These are phyloP conservation scores for Barnettozyma sp. DNA, from an alignment of 805 yeast genomes.

Conservation along the genomic window DNA sequence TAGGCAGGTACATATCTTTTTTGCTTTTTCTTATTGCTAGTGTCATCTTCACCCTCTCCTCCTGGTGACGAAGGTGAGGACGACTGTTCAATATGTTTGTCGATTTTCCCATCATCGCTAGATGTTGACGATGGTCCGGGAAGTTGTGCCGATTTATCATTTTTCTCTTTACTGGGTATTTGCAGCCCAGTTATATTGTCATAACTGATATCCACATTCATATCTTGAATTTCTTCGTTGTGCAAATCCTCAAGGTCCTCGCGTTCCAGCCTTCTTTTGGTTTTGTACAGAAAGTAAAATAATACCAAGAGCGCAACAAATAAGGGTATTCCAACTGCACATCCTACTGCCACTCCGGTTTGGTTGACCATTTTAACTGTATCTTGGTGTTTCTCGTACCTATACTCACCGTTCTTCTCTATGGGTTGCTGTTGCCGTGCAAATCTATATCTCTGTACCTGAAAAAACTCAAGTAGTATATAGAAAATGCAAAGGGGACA, in stretches of 20 bases:
- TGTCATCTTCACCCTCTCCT: too few species aligned
- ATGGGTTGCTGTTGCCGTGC: too few species aligned
- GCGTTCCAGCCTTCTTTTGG: conserved; percentile 30
- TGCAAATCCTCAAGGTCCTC: conserved; percentile 30
- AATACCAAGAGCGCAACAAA: conserved; percentile 33
- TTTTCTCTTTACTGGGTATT: conserved; percentile 9
- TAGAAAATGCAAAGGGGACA: too few species aligned
- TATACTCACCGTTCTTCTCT: too few species aligned
- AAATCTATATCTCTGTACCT: too few species aligned
- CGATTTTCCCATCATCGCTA: conserved; percentile 10
- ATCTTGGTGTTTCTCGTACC: too few species aligned
- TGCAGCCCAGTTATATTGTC: conserved; percentile 25
- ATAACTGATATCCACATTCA: conserved; percentile 31
- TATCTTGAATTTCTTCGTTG: conserved; percentile 30
- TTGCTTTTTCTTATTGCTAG: conserved; percentile 6
- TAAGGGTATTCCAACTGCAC: conserved; percentile 48
- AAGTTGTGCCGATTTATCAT: too few species aligned
- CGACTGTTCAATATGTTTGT: conserved; percentile 3
- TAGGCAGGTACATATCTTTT: conserved; percentile 33
- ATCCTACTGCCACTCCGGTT: conserved; percentile 39
- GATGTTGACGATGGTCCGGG: conserved; percentile 6
- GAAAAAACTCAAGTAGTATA: too few species aligned
- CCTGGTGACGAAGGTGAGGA: conserved; percentile 7
- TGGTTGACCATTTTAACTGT: conserved; percentile 2
- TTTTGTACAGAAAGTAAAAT: conserved; percentile 31